phyloP scores from a whole-genome alignment of 306 rosid genomes.

The Prinsepia uniflora region DNA sequence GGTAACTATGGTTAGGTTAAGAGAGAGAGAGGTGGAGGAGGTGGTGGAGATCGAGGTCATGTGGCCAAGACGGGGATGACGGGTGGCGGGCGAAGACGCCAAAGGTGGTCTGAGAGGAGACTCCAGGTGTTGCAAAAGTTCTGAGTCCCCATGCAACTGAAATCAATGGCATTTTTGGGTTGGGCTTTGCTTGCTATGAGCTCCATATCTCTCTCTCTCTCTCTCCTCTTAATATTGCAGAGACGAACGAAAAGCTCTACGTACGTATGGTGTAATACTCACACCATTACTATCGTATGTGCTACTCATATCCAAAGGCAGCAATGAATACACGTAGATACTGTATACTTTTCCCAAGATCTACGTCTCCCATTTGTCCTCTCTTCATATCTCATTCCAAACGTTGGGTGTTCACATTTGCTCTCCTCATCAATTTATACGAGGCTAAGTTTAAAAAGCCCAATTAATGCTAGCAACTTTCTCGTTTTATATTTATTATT shows the following conservation, averaged over 20 bases:
- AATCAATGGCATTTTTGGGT: conserved; percentile 49
- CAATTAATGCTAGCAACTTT: no score
- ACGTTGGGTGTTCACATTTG: no score
- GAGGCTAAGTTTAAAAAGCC: no score
- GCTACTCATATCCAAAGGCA: neutral
- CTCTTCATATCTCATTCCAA: no score
- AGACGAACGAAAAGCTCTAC: neutral
- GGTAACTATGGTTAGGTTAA: conserved; percentile 31
- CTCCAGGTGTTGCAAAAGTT: conserved; percentile 77
- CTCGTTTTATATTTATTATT: no score
- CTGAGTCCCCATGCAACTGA: conserved; percentile 50
- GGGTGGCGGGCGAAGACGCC: conserved; percentile 48
- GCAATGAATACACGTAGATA: neutral
- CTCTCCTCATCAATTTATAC: no score
- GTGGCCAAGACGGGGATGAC: conserved; percentile 51
- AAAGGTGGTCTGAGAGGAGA: conserved; percentile 22
- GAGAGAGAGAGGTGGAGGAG: conserved; percentile 24
- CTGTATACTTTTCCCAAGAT: neutral
- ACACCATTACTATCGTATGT: neutral
- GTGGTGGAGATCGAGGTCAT: conserved; percentile 19
- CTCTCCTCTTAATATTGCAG: neutral
- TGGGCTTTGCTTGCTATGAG: no score
- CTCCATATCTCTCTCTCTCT: neutral
- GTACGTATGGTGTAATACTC: conserved; percentile 2
- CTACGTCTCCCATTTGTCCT: neutral